Evolutionary conservation across 2,329 filamentous ascomycete genomes (phyloP), one percentile per base, ranked within the genome.

Genomic region (Trichoderma sp.): DNA sequence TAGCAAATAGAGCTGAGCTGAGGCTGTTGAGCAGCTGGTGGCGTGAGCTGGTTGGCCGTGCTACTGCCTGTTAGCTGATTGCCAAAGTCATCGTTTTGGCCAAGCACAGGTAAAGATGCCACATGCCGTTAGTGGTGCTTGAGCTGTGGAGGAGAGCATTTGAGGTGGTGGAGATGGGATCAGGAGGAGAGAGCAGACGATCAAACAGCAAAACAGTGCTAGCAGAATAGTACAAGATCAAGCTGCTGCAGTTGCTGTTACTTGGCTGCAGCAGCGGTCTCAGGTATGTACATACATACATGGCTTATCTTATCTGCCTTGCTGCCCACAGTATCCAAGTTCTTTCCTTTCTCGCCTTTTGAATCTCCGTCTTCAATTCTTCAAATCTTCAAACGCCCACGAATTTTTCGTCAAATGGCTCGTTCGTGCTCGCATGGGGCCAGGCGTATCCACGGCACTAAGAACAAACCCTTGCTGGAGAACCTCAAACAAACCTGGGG

Each of bases 401-500:
- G 46, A 49, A 4, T 49, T 49, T 49, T 43, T n/a, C 16, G 7
- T 3, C 16, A 49, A 49, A 49, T 24, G 10, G n/a, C 46, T 49
- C n/a, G 24, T 24, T 49, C 46, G 46, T 49, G 46, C 46, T 49
- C 46, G n/a, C 46, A 49, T 26, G 5, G 30, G 28, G 3, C 32
- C 56, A 59, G 5, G 24, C 18, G 32, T 13, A 54, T 39, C 61
- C 61, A 66, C 66, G n/a, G 66, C 59, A 46, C 67, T 69, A 65
- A 69, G 54, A 54, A 59, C 54, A 43, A 43, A 24, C 28, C 68
- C 66, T 60, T 63, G 66, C 58, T 51, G 34, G 51, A 56, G 16
- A 56, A 51, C 34, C 66, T 68, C 66, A 68, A 46, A 68, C 66
- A 63, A 68, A 61, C 66, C 66, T 61, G 56, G 58, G 66, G 58